Percentiles rank a stretch among this genome's conserved stretches.
These are phyloP conservation scores for Chaetoceros muelleri DNA, from an alignment of 108 stramenopile genomes.

Conservation along the genomic window DNA sequence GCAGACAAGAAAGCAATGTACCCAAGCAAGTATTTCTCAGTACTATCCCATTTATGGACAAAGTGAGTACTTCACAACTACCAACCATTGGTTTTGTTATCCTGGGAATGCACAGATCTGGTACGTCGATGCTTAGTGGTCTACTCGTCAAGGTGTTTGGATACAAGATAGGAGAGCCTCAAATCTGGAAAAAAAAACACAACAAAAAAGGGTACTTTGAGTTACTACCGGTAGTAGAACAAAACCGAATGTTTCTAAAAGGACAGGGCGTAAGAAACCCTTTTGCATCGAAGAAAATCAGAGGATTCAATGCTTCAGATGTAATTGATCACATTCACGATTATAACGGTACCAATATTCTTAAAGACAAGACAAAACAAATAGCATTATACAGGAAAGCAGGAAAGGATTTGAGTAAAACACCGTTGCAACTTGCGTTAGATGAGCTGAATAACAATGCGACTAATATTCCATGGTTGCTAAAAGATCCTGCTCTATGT, in stretches of 20 bases:
- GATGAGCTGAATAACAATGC: constrained; percentile 58
- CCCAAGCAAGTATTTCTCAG: no score
- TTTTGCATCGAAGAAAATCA: no score
- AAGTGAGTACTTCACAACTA: no score
- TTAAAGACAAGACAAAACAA: constrained; percentile 46
- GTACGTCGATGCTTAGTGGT: constrained; percentile 70
- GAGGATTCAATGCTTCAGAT: no score
- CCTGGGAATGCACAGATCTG: constrained; percentile 82
- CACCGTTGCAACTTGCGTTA: no score
- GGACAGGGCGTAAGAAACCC: constrained; percentile 57
- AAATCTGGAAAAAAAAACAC: constrained; percentile 49
- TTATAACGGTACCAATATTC: constrained; percentile 52
- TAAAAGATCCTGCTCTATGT: constrained; percentile 89
- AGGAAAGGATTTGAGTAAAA: no score
- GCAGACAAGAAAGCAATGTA: no score
- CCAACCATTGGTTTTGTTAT: constrained; percentile 78
- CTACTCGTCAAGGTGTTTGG: constrained; percentile 57
- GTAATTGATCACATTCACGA: constrained; percentile 44
- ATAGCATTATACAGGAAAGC: no score
- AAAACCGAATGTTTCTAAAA: constrained; percentile 77
- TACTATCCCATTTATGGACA: no score
- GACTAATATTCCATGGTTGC: constrained; percentile 60
- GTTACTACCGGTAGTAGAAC: constrained; percentile 62
- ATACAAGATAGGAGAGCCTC: constrained; percentile 60
- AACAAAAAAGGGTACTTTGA: constrained; percentile 89